Percentiles rank a stretch among this genome's conserved stretches.
phyloP scores from a whole-genome alignment of 2,329 filamentous ascomycete genomes.

The Aspergillus hortae region DNA sequence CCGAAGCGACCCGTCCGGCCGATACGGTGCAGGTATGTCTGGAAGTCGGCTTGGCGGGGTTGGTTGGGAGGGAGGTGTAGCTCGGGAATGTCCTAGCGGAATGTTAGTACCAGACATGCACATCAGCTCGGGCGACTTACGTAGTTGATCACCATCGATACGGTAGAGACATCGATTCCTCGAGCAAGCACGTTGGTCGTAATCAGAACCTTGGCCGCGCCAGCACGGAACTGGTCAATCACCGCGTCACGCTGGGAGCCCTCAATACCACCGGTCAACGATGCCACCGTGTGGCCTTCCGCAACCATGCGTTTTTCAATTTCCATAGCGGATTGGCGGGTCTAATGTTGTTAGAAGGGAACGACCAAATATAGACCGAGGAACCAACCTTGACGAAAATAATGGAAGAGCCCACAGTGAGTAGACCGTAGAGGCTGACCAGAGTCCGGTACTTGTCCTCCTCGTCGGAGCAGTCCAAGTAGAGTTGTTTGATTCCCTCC shows the following conservation, averaged over 20 bases:
- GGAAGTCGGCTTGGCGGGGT: slow-evolving; percentile 73
- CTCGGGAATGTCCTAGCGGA: slow-evolving; percentile 64
- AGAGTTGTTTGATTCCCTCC: slow-evolving; percentile 96
- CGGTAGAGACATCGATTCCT: slow-evolving; percentile 86
- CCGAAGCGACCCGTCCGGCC: slow-evolving; percentile 95
- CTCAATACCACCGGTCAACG: slow-evolving; percentile 83
- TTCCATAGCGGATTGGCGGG: slow-evolving; percentile 76
- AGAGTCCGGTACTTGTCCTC: slow-evolving; percentile 82
- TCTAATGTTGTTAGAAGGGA: slow-evolving; percentile 50
- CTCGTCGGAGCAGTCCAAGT: slow-evolving; percentile 84
- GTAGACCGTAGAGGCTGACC: slow-evolving; percentile 88
- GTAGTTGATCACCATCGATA: slow-evolving; percentile 99
- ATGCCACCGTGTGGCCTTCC: slow-evolving; percentile 89
- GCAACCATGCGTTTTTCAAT: slow-evolving; percentile 82
- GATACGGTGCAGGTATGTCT: slow-evolving; percentile 97
- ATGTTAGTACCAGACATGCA: not conserved
- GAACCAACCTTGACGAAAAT: slow-evolving; percentile 84
- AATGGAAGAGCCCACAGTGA: slow-evolving; percentile 95
- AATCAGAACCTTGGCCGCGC: slow-evolving; percentile 91
- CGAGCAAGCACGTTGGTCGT: slow-evolving; percentile 95
- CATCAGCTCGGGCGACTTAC: slow-evolving; percentile 32
- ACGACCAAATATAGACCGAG: not conserved
- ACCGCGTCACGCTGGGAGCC: slow-evolving; percentile 77
- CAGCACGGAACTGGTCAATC: slow-evolving; percentile 80
- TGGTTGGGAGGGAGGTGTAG: slow-evolving; percentile 51